A percentile compares a stretch with the other conserved stretches of the same genome.
Conservation (phyloP, 1,284 basidiomycete species). For the Fomitopsis betulina region DNA sequence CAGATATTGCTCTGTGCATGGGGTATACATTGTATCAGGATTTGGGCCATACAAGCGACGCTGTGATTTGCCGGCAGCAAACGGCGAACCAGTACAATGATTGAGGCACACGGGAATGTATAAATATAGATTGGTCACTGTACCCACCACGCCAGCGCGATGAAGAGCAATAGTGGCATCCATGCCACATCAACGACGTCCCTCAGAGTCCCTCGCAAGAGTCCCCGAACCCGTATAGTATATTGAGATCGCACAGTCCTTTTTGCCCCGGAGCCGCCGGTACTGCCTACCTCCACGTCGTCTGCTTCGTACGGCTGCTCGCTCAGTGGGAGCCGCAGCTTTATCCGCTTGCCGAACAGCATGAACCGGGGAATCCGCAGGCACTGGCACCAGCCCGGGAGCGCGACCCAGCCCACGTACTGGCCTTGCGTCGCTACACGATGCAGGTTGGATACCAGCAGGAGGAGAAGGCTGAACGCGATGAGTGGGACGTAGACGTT, state of each 20-base stretch:
- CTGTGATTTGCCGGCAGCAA: too few species aligned
- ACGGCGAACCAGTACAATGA: too few species aligned
- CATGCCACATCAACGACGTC: conserved; percentile 34
- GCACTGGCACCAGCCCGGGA: conserved; percentile 10
- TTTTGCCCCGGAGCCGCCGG: not conserved
- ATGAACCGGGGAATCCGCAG: conserved; percentile 17
- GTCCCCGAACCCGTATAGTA: conserved; percentile 15
- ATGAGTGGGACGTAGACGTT: conserved; percentile 45
- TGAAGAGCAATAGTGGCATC: conserved; percentile 28
- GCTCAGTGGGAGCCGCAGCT: conserved; percentile 23
- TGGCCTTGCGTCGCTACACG: conserved; percentile 15
- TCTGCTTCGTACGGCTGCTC: conserved; percentile 1
- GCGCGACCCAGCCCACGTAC: conserved; percentile 10
- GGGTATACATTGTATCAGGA: too few species aligned
- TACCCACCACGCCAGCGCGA: conserved; percentile 22
- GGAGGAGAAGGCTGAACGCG: conserved; percentile 29
- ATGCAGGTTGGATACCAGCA: conserved; percentile 21
- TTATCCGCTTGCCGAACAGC: conserved; percentile 23
- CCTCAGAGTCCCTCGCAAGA: conserved; percentile 26
- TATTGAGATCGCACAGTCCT: not conserved
- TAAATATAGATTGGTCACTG: conserved; percentile 4
- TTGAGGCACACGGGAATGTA: not conserved
- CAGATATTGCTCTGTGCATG: too few species aligned
- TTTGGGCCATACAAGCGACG: too few species aligned
- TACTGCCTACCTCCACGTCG: conserved; percentile 2